Evolutionary conservation across 441 rosid genomes (phyloP).

Genomic region (Populus hybrid): DNA sequence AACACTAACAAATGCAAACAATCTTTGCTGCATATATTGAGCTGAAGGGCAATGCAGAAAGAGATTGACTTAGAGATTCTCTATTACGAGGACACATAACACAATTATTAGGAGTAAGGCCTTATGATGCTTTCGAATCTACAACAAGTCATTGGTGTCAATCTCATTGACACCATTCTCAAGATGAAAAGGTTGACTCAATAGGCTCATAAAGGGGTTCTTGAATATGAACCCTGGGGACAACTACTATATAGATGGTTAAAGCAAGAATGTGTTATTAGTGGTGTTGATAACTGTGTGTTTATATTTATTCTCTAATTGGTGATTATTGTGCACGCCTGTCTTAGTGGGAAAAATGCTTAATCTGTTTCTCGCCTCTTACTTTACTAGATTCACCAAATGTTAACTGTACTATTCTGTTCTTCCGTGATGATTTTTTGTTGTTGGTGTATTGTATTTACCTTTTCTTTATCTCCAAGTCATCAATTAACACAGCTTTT

Average conservation of each 20-base stretch:
- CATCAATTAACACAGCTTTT: conserved; percentile 8
- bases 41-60: not conserved
- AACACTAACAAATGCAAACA: not conserved
- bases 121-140: not conserved
- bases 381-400: not conserved
- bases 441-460: not conserved
- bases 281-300: not conserved
- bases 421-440: not conserved
- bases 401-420: not conserved
- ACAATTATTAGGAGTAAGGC: not conserved
- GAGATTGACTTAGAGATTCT: not conserved
- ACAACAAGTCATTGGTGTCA: not conserved
- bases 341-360: not conserved
- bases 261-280: not conserved
- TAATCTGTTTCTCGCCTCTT: not conserved
- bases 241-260: not conserved
- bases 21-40: not conserved
- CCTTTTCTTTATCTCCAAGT: conserved; percentile 4
- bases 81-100: not conserved
- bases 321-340: not conserved
- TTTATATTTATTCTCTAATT: not conserved
- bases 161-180: not conserved
- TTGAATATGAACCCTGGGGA: not conserved
- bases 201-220: not conserved
- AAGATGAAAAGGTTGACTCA: not conserved